Conservation (phyloP, 1,284 basidiomycete genomes). For the Xanthoconium separans region DNA sequence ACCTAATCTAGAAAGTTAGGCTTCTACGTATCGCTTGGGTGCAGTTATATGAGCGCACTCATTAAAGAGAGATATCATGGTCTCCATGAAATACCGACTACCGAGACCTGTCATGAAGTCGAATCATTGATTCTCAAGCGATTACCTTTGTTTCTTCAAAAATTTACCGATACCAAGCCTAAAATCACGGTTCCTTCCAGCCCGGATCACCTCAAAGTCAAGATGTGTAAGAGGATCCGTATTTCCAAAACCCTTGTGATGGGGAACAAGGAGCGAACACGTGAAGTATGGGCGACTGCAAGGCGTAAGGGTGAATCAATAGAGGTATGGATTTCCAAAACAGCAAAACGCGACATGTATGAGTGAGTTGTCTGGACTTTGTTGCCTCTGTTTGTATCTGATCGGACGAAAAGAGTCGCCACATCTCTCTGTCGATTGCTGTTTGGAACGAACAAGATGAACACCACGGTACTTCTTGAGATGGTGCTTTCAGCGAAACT, state of each 20-base stretch:
- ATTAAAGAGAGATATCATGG: neutral
- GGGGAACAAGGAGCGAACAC: neutral
- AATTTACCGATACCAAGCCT: neutral
- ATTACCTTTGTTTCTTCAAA: constrained; percentile 1
- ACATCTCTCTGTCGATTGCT: constrained; percentile 1
- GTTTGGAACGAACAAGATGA: neutral
- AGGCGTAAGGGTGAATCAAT: neutral
- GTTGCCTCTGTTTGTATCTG: neutral
- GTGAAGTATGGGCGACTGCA: neutral
- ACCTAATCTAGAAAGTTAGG: neutral
- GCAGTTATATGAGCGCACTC: neutral
- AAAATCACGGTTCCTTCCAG: neutral
- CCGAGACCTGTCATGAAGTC: neutral
- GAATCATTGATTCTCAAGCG: neutral
- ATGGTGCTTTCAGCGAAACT: neutral
- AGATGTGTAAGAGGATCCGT: neutral
- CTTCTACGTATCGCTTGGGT: constrained; percentile 3
- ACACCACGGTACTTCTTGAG: neutral
- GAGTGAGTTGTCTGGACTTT: neutral
- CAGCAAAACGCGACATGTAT: neutral
- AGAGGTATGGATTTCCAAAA: constrained; percentile 1
- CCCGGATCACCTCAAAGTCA: neutral
- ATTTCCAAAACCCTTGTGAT: neutral
- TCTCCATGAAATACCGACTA: neutral
- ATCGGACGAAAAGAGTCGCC: neutral